Evolutionary conservation across 306 rosid species (phyloP).

Genomic region (Abrus precatorius): DNA sequence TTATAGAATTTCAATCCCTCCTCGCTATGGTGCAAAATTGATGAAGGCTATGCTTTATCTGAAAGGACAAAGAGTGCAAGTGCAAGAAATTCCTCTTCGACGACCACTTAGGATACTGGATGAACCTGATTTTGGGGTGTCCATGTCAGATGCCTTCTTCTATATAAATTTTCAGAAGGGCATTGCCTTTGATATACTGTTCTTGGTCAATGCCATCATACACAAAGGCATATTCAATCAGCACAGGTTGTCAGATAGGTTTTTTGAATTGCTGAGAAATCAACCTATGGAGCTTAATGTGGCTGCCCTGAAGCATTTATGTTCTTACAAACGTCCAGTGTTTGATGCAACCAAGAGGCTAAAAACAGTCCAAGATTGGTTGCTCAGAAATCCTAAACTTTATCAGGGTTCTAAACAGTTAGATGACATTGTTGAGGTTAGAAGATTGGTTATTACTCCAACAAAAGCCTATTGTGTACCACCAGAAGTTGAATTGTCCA

Average conservation of each 20-base stretch:
- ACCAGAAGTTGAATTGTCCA: constrained; percentile 85
- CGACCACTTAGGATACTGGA: constrained; percentile 55
- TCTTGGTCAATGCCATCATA: constrained; percentile 72
- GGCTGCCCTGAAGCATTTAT: constrained; percentile 83
- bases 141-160: constrained; percentile 68
- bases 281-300: constrained; percentile 70
- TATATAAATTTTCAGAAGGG: constrained; percentile 55
- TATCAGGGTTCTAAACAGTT: constrained; percentile 60
- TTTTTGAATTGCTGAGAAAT: constrained; percentile 68
- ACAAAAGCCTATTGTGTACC: constrained; percentile 83
- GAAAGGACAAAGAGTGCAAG: constrained; percentile 64
- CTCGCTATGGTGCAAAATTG: constrained; percentile 74
- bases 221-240: constrained; percentile 80
- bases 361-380: constrained; percentile 75
- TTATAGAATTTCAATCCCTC: constrained; percentile 77
- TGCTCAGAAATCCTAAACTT: constrained; percentile 73
- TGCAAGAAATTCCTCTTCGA: constrained; percentile 45
- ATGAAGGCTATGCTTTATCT: constrained; percentile 64
- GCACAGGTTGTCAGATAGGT: constrained; percentile 63
- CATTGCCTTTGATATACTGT: constrained; percentile 72
- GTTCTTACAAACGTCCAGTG: constrained; percentile 68
- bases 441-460: constrained; percentile 89
- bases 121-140: constrained; percentile 73
- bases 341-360: constrained; percentile 69
- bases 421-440: constrained; percentile 75